Base-by-base conservation (phyloP, 441 rosid species). In the Heliophila coronopifolia region DNA sequence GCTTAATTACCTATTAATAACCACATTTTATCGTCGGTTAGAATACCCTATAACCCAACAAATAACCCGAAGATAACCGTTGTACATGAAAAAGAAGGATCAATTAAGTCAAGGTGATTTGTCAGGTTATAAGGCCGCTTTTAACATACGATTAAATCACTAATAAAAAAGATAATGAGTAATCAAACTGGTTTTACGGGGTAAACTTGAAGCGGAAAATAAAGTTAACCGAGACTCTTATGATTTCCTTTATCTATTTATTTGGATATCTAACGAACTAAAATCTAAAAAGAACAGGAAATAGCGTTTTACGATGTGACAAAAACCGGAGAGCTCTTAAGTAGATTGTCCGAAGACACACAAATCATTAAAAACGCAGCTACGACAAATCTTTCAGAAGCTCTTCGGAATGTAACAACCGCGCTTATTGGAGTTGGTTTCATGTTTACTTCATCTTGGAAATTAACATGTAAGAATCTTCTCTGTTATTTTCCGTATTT, bases 341-440 rank as follows among this genome's bases (percentile, higher is more conserved):
- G 96, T 67, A 77, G 98, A 66, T 74, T 91, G 40, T 86, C 96
- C 0, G 95, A 91, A 72, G 96, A 91, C 62, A 91, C 98, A 0
- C 98, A 91, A 66, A 78, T 91, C 52, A 91, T 91, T 25, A 86
- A 91, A 65, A 91, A 82, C 74, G 98, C 96, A 54, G 98, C 98
- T 51, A 91, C 98, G 5, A 75, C 93, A 20, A 91, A 87, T 76
- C 96, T 91, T 52, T 87, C 95, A 9, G 95, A 91, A 80, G 88
- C 96, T 11, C 88, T 91, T 18, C 77, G 86, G 13, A 84, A 79
- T 58, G 57, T 87, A 50, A 60, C 98, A 38, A 91, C 96, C 1
- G 84, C 86, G 2, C 44, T 80, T 43, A 75, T 87, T 63, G 98
- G 96, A 54, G 74, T 91, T 36, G 76, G 69, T 60, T 91, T 91